phyloP scores from a whole-genome alignment of 2,329 filamentous ascomycete species.

The Penicillium sclerotigenum region DNA sequence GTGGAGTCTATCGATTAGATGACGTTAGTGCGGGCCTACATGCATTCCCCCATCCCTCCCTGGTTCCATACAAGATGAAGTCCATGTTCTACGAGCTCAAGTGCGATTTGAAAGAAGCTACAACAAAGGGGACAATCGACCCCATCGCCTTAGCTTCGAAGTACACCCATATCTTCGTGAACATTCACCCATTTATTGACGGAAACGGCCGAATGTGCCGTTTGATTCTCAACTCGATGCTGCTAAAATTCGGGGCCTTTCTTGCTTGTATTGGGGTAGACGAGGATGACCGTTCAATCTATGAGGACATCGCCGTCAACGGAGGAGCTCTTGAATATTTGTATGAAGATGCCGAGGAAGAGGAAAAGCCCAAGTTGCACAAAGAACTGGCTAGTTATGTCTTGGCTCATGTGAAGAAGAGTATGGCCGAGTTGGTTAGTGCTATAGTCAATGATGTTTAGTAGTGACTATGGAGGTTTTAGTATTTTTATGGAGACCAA shows the following conservation, averaged over 20 bases:
- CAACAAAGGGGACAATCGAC: not conserved
- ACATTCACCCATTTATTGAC: slow-evolving; percentile 7
- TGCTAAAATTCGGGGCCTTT: not conserved
- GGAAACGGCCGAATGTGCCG: not conserved
- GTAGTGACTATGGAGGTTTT: not conserved
- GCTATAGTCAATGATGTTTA: not conserved
- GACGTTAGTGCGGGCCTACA: slow-evolving; percentile 2
- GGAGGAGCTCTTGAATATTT: not conserved
- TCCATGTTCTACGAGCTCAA: slow-evolving; percentile 6
- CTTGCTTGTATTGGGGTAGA: not conserved
- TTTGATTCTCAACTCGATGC: not conserved
- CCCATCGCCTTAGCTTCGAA: slow-evolving; percentile 4
- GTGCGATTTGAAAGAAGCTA: not conserved
- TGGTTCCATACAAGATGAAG: slow-evolving; percentile 5
- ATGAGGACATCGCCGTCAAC: not conserved
- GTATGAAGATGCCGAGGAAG: not conserved
- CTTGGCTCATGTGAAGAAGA: not conserved
- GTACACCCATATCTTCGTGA: slow-evolving; percentile 4
- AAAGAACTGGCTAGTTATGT: not conserved
- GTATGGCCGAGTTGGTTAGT: not conserved
- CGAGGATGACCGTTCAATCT: not conserved
- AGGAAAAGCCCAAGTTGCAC: not conserved
- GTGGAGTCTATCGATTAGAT: slow-evolving; percentile 1
- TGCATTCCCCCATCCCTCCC: not conserved
- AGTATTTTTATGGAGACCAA: not conserved